Evolutionary conservation across 1,139 yeast species (phyloP).

Genomic region (Hyphopichia khmerensis): DNA sequence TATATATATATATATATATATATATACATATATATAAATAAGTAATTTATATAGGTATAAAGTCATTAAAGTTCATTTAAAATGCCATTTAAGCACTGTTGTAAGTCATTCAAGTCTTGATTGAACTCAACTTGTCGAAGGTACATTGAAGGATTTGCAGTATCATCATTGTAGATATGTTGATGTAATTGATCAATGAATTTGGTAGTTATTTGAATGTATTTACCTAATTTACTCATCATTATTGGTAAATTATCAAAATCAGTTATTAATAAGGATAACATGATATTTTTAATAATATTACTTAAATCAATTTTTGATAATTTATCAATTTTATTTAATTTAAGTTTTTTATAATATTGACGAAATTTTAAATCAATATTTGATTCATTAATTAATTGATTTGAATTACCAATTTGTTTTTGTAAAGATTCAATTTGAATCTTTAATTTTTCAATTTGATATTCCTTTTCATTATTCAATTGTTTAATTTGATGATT

Average conservation of each 20-base stretch:
- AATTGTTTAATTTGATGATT: conserved; percentile 1
- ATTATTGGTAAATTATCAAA: conserved; percentile 23
- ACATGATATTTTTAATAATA: conserved; percentile 32
- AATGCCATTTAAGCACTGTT: conserved; percentile 24
- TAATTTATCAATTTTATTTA: conserved; percentile 26
- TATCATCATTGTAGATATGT: conserved; percentile 13
- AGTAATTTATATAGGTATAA: too few relatives aligned
- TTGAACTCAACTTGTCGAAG: conserved; percentile 9
- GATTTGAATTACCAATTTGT: background rate
- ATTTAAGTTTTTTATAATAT: conserved; percentile 25
- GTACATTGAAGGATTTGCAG: conserved; percentile 15
- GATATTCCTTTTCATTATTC: background rate
- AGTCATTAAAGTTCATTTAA: conserved; percentile 3
- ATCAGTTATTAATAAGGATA: conserved; percentile 30
- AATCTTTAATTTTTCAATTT: background rate
- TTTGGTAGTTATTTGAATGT: conserved; percentile 18
- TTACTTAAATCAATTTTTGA: conserved; percentile 26
- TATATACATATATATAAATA: too few relatives aligned
- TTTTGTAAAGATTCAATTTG: background rate
- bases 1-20: too few relatives aligned
- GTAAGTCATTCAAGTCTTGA: conserved; percentile 12
- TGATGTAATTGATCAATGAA: conserved; percentile 32
- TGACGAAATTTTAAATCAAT: conserved; percentile 15
- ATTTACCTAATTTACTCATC: conserved; percentile 24
- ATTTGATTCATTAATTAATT: background rate